A percentile compares a stretch with the other conserved stretches of the same genome.
Evolutionary conservation across 257 asterid genomes (phyloP).

Genomic region (Ilex asprella): DNA sequence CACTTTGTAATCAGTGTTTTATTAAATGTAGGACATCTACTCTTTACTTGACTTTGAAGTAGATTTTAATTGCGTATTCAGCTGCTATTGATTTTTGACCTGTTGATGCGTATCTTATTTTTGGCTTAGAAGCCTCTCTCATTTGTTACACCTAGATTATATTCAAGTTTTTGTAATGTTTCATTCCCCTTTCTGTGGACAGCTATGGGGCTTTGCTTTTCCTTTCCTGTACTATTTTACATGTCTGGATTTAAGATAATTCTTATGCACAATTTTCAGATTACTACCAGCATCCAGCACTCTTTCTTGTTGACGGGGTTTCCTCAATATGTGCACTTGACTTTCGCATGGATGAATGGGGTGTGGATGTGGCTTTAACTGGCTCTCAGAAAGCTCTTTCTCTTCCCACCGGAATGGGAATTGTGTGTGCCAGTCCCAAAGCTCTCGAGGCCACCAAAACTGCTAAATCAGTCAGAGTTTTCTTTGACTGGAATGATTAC

Average conservation of each 20-base stretch:
- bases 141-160: too few relatives aligned
- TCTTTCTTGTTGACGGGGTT: conserved; percentile 87
- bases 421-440: conserved; percentile 93
- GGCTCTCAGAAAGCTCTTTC: conserved; percentile 98
- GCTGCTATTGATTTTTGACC: too few relatives aligned
- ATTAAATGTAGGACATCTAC: too few relatives aligned
- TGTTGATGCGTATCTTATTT: too few relatives aligned
- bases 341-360: conserved; percentile 99
- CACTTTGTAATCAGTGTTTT: too few relatives aligned
- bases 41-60: too few relatives aligned
- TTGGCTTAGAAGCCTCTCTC: too few relatives aligned
- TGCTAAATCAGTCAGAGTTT: conserved; percentile 83
- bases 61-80: too few relatives aligned
- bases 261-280: conserved; percentile 34
- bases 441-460: conserved; percentile 88
- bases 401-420: conserved; percentile 92
- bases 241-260: background rate
- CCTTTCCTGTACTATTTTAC: background rate
- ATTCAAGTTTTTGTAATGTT: too few relatives aligned
- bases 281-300: conserved; percentile 93
- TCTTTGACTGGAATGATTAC: conserved; percentile 97
- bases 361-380: conserved; percentile 88
- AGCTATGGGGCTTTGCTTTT: too few relatives aligned
- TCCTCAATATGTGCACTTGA: conserved; percentile 98
- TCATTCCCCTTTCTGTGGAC: too few relatives aligned